Base-by-base conservation (phyloP, 1,284 basidiomycete genomes). In the Tilletia caries region DNA sequence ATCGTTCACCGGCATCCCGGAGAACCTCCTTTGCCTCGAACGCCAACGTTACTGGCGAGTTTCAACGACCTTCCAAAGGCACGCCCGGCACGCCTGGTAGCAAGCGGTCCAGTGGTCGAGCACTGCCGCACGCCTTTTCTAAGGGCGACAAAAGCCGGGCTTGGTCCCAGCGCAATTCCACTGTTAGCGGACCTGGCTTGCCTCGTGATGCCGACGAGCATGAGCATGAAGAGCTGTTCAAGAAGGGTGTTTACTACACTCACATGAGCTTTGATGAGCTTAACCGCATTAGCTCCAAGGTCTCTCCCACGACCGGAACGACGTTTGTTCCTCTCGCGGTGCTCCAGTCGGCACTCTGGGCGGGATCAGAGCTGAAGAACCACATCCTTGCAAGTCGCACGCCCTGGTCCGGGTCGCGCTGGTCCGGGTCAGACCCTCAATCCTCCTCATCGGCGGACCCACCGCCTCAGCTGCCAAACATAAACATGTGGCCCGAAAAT, bases 161-260 rank as follows among this genome's bases (percentile, higher is more conserved):
- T 3, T 1, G 48, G 12, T 8, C 58, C 32, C 10, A 34, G 29
- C 58, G 32, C 18, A 27, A n/a, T 27, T 10, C 27, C 8, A 33
- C 58, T 8, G 33, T 13, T 3, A 18, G 20, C 58, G 58, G 32
- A 2, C 29, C n/a, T 12, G 58, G 58, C 58, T 37, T 62, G 58
- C 58, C 58, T 29, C 58, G 58, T 4, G 78, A 78, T 48, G 70
- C 73, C 13, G 79, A 79, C 52, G 81, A 82, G 58, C 58, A 44
- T 10, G 79, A 82, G 67, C 80, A 80, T 69, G 65, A 71, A n/a
- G 86, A 85, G 68, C 86, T 95, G 76, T 95, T 97, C 81, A 84
- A 87, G 41, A 85, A 88, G 33, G 91, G 91, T 3, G 92, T 96
- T 33, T 91, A 93, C 84, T 96, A 95, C 82, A 86, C 88, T 13